Base-by-base conservation (phyloP, 768 basidiomycete species). In the Mycena amicta region DNA sequence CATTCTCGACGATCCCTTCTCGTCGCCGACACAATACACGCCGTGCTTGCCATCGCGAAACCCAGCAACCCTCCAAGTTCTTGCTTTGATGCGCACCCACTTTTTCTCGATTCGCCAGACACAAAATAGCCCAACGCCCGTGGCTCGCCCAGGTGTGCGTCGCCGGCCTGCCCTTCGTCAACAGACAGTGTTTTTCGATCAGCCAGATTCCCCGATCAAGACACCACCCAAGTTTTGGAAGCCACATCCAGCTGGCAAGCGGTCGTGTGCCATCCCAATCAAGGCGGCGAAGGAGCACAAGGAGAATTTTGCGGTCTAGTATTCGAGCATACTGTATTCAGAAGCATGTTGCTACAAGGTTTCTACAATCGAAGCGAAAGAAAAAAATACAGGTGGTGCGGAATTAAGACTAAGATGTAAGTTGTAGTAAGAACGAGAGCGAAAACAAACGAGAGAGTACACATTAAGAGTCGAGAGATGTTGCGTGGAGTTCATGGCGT, bases 81-180 rank as follows among this genome's bases (percentile, higher is more conserved):
- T 37, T 23, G 33, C 39, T 22, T 20, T 40, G 3, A 20, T 23
- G 3, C 52, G 53, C 43, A 18, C 43, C 11, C 53, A 46, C 11
- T 20, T 60, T 49, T 31, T 52, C 49, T 12, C 55, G 28, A 26
- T 45, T 49, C 56, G 53, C 25, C 15, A 23, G 5, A 49, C 47
- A 25, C 52, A 55, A 29, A 41, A 60, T n/a, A 64, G 62, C 31
- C 62, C 62, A 23, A 64, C 62, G 43, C 62, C 57, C 26, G 30
- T 26, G 23, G 39, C 39, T 25, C 54, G 33, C 18, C 5, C 51
- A 11, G 41, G 41, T 22, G 27, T 13, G 6, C 47, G 25, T 28
- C 25, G 49, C 6, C 29, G 57, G 8, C 54, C 57, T 5, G 40
- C 39, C 16, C 52, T 63, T 16, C 61, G 57, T 51, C 61, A 63